Percentiles rank a stretch among this genome's conserved stretches.
Evolutionary conservation across 2,329 filamentous ascomycete genomes (phyloP).

Genomic region (Cytospora piceae): DNA sequence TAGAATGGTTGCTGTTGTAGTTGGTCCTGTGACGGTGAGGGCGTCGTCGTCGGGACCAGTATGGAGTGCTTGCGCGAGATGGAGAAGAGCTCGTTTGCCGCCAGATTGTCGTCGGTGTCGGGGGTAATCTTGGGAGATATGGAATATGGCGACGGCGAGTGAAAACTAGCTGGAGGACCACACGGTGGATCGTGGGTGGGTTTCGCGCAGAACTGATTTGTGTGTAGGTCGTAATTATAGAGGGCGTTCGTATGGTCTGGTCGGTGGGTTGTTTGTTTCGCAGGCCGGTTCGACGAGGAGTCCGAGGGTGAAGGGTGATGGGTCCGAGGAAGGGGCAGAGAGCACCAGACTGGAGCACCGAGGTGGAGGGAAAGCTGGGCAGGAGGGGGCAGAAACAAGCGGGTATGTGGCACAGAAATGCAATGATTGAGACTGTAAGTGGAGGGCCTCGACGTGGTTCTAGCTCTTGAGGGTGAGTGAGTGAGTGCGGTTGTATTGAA

Average conservation of each 20-base stretch:
- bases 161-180: background rate
- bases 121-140: constrained; percentile 8
- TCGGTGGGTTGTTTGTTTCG: background rate
- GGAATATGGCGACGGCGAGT: background rate
- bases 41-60: constrained; percentile 26
- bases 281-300: constrained; percentile 12
- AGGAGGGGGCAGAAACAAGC: background rate
- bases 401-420: background rate
- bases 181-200: background rate
- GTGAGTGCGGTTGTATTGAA: background rate
- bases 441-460: background rate
- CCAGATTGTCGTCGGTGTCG: constrained; percentile 27
- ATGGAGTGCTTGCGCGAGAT: constrained; percentile 31
- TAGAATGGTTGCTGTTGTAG: constrained; percentile 18
- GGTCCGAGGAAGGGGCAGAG: background rate
- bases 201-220: background rate
- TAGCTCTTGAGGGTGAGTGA: background rate
- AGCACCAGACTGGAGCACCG: no score
- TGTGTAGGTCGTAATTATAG: background rate
- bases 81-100: constrained; percentile 29
- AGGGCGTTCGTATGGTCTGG: background rate
- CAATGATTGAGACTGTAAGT: background rate
- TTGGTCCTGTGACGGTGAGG: constrained; percentile 23
- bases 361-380: background rate
- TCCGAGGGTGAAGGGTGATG: background rate